Evolutionary conservation across 352 stramenopile species (phyloP).

Genomic region (Phytophthora constricta): DNA sequence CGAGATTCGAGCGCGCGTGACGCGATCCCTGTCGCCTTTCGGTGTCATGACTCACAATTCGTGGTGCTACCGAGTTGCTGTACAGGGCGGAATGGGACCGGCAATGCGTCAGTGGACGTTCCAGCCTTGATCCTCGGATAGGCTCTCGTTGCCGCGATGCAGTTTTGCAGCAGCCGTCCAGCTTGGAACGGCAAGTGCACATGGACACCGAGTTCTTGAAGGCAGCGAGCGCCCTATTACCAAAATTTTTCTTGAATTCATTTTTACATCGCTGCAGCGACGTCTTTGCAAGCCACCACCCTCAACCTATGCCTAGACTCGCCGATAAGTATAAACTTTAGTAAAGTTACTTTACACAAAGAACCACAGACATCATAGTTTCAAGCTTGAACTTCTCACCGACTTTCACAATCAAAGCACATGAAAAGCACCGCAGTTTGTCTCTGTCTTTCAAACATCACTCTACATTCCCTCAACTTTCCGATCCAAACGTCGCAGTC

Average conservation of each 20-base stretch:
- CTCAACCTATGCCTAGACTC: too few species aligned
- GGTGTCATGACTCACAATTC: slow-evolving; percentile 27
- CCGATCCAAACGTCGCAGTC: neutral
- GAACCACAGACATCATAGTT: too few species aligned
- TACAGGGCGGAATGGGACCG: slow-evolving; percentile 30
- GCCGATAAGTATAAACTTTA: too few species aligned
- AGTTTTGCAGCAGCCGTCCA: slow-evolving; percentile 1
- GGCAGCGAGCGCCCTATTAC: neutral
- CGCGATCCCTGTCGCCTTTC: slow-evolving; percentile 18
- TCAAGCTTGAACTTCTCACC: too few species aligned
- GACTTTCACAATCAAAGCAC: too few species aligned
- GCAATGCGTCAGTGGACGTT: slow-evolving; percentile 13
- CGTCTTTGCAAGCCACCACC: too few species aligned
- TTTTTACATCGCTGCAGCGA: neutral
- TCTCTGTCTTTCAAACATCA: too few species aligned
- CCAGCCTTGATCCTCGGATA: slow-evolving; percentile 26
- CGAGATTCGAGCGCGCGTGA: too few species aligned
- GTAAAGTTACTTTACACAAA: too few species aligned
- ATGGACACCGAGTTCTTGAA: neutral
- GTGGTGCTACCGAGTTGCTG: too few species aligned
- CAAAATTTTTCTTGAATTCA: neutral
- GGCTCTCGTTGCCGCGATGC: slow-evolving; percentile 13
- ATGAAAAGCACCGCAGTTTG: too few species aligned
- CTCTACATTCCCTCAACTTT: too few species aligned
- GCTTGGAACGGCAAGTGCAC: neutral